Conservation (phyloP, 225 moss, liverwort and hornwort genomes). For the Takakia lepidozioides region DNA sequence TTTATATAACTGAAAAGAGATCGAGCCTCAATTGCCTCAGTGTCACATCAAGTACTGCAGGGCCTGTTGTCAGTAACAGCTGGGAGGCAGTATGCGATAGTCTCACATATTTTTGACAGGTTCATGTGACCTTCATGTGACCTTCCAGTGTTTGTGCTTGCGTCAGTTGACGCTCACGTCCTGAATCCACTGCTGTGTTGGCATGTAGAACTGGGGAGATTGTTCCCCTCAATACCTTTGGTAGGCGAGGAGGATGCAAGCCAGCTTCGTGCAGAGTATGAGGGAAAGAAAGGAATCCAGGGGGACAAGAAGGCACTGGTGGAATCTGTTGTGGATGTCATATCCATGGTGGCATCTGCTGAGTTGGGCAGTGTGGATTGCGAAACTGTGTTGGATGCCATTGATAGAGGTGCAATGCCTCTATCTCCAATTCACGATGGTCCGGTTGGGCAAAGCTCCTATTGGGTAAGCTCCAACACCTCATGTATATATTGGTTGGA, state of each 20-base stretch:
- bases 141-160: background rate
- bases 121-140: no score
- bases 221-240: conserved; percentile 51
- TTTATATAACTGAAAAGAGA: no score
- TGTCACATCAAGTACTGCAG: background rate
- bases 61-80: background rate
- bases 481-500: no score
- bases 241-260: conserved; percentile 59
- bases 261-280: conserved; percentile 38
- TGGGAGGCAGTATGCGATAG: background rate
- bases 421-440: background rate
- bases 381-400: conserved; percentile 46
- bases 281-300: conserved; percentile 10
- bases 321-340: conserved; percentile 32
- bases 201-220: conserved; percentile 39
- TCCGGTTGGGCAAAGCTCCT: conserved; percentile 13
- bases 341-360: conserved; percentile 28
- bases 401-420: conserved; percentile 43
- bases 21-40: no score
- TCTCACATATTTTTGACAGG: no score
- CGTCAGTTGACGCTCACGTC: background rate
- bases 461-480: conserved; percentile 49
- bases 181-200: no score
- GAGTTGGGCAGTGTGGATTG: conserved; percentile 16
- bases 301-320: conserved; percentile 20